Evolutionary conservation across 2,329 filamentous ascomycete species (phyloP).

Genomic region (Curvularia hawaiiensis): DNA sequence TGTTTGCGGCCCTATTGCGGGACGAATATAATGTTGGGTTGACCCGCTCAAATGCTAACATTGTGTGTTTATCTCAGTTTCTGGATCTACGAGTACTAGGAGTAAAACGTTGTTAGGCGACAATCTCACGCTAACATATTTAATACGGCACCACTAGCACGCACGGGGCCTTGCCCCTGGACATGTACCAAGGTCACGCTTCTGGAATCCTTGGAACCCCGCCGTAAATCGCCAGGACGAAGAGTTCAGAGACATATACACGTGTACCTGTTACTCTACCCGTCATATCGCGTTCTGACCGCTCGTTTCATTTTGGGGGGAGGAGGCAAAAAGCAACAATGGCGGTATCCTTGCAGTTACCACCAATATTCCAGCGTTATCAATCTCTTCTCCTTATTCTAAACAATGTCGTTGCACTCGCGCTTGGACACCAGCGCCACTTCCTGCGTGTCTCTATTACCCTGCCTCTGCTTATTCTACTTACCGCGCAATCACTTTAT

Average conservation of each 20-base stretch:
- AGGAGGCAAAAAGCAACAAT: neutral
- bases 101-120: neutral
- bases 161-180: neutral
- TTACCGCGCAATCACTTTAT: constrained; percentile 27
- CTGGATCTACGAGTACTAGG: neutral
- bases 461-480: constrained; percentile 21
- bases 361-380: constrained; percentile 10
- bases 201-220: neutral
- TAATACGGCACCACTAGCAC: neutral
- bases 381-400: constrained; percentile 24
- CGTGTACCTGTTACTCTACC: too few species aligned
- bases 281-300: neutral
- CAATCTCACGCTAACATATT: neutral
- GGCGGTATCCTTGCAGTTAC: constrained; percentile 14
- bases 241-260: neutral
- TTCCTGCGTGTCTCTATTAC: constrained; percentile 15
- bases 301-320: neutral
- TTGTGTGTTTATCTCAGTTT: neutral
- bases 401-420: constrained; percentile 23
- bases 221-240: neutral
- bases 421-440: constrained; percentile 15
- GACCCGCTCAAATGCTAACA: neutral
- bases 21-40: neutral
- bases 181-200: neutral
- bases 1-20: neutral